Evolutionary conservation across 495 filamentous ascomycete genomes (phyloP).

Genomic region (Lindgomyces ingoldianus): DNA sequence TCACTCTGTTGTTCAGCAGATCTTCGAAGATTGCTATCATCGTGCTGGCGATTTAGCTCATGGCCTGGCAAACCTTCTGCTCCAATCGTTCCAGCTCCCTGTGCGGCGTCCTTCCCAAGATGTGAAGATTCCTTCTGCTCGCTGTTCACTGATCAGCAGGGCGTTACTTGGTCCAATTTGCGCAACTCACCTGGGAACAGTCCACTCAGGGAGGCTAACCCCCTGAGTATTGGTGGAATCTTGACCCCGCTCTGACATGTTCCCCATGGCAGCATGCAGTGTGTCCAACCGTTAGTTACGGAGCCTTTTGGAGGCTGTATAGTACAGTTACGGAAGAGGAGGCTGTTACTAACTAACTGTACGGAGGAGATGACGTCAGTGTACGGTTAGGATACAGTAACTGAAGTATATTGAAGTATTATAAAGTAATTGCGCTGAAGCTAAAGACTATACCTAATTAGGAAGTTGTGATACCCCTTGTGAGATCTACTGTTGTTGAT

Average conservation of each 20-base stretch:
- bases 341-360: too few relatives aligned
- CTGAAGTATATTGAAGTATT: too few relatives aligned
- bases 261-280: constrained; percentile 8
- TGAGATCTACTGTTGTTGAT: too few relatives aligned
- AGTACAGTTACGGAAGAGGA: too few relatives aligned
- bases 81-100: neutral
- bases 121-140: neutral
- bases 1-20: neutral
- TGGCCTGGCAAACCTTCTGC: neutral
- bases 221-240: neutral
- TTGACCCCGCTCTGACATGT: constrained; percentile 1
- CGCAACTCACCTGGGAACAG: neutral
- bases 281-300: too few relatives aligned
- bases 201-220: constrained; percentile 2
- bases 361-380: too few relatives aligned
- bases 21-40: neutral
- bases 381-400: too few relatives aligned
- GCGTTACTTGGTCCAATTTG: neutral
- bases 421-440: too few relatives aligned
- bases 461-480: too few relatives aligned
- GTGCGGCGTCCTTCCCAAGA: neutral
- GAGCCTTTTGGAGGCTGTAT: too few relatives aligned
- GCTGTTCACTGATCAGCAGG: neutral
- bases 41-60: neutral
- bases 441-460: too few relatives aligned